Evolutionary conservation across 2,329 filamentous ascomycete genomes (phyloP).

Genomic region (Grosmannia huntii): DNA sequence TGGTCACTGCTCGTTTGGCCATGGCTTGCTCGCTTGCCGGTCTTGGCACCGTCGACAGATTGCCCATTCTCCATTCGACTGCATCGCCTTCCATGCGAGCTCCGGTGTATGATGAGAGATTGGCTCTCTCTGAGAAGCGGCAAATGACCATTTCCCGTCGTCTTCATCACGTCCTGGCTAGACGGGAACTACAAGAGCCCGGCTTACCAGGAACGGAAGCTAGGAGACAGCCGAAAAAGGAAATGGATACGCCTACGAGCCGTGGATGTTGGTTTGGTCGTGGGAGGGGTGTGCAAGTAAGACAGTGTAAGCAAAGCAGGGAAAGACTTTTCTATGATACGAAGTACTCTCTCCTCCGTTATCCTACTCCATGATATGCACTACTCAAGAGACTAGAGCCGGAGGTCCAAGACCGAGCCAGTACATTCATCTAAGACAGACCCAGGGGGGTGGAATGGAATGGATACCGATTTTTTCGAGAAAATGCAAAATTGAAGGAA

Average conservation of each 20-base stretch:
- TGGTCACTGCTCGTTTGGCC: background rate
- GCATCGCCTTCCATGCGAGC: background rate
- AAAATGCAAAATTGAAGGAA: background rate
- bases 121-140: background rate
- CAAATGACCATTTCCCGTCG: background rate
- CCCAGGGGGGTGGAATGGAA: background rate
- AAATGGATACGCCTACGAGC: background rate
- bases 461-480: background rate
- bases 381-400: background rate
- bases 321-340: background rate
- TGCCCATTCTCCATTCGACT: background rate
- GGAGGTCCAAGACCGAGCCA: background rate
- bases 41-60: background rate
- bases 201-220: slow-evolving; percentile 9
- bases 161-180: background rate
- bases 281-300: background rate
- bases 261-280: background rate
- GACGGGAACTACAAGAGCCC: slow-evolving; percentile 5
- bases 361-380: background rate
- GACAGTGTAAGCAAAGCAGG: background rate
- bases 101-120: background rate
- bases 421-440: background rate
- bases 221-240: slow-evolving; percentile 9
- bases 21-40: background rate
- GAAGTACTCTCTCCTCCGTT: too few species aligned